Conservation (phyloP, 371 early-diverging fungal species). For the Actinomortierella wolfii region DNA sequence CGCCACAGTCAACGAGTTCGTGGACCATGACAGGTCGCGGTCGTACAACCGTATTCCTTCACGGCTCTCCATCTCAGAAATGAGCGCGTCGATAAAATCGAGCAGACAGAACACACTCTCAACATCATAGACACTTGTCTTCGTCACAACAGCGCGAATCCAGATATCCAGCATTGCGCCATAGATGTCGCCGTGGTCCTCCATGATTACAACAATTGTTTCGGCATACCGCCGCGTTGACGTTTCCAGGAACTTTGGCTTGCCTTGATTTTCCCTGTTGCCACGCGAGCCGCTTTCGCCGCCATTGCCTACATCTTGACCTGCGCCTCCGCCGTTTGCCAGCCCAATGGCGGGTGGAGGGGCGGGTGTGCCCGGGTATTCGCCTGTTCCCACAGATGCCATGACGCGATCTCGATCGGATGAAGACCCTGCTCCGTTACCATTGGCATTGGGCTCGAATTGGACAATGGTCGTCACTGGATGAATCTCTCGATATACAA, state of each 20-base stretch:
- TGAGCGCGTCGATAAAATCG: conserved; percentile 54
- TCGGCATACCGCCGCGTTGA: conserved; percentile 59
- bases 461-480: conserved; percentile 55
- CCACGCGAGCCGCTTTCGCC: conserved; percentile 5
- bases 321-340: conserved; percentile 9
- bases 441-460: conserved; percentile 33
- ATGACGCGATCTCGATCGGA: conserved; percentile 27
- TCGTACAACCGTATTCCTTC: conserved; percentile 32
- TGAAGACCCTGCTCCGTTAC: conserved; percentile 9
- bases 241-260: conserved; percentile 57
- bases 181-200: conserved; percentile 48
- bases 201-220: conserved; percentile 53
- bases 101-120: conserved; percentile 60
- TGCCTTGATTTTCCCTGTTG: conserved; percentile 35
- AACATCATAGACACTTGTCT: conserved; percentile 52
- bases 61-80: conserved; percentile 47
- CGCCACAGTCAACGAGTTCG: not conserved
- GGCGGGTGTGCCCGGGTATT: conserved; percentile 37
- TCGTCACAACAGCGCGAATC: conserved; percentile 56
- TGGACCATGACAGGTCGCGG: conserved; percentile 13
- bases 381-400: conserved; percentile 32
- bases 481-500: conserved; percentile 55
- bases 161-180: conserved; percentile 61
- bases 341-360: conserved; percentile 32
- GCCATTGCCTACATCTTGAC: conserved; percentile 20